Evolutionary conservation across 2,329 filamentous ascomycete genomes (phyloP), one percentile per base, ranked within the genome.

Genomic region (Diaporthe sp.): DNA sequence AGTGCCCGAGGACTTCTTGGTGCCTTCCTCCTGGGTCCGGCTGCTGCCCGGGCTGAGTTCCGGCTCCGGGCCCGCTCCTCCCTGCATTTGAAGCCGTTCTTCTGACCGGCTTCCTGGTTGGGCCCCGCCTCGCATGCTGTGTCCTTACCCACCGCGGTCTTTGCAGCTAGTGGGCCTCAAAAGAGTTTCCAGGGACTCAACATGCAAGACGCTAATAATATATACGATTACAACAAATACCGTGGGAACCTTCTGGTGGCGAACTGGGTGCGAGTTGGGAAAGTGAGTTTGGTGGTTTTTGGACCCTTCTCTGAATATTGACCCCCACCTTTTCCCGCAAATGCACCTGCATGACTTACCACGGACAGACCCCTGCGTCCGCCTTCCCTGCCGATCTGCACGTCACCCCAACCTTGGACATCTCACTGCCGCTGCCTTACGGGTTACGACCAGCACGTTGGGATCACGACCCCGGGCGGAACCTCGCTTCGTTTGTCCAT

Each of bases 321-420:
- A 35, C 10, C 63, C 44, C 63, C 61, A 66, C 63, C 47, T 66
- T 53, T 19, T 19, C 30, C 47, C 63, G 30, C 42, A 65, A 68
- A 51, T 53, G 32, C 63, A 68, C 47, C 47, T 71, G 39, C 55
- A 71, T 25, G 42, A 27, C 42, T 13, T 39, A 32, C 69, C 55
- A 59, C 30, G 55, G 47, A 39, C n/a, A 44, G 39, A 39, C 37
- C 71, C 63, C 44, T 73, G 71, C 70, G 59, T 44, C 44, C 56
- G 56, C 56, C 25, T 63, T 30, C 58, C 58, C 50, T 71, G 56
- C 66, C 66, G 66, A 56, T 61, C 72, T 66, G 72, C 66, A 71
- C 51, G 71, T 69, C 61, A 69, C 61, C 39, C 32, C 44, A 65
- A 66, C 32, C 56, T 42, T 55, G 35, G 42, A 51, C 19, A 51